Percentiles rank a stretch among this genome's conserved stretches.
Conservation (phyloP, 202 grass and related monocot species). For the Dendrocalamus latiflorus region DNA sequence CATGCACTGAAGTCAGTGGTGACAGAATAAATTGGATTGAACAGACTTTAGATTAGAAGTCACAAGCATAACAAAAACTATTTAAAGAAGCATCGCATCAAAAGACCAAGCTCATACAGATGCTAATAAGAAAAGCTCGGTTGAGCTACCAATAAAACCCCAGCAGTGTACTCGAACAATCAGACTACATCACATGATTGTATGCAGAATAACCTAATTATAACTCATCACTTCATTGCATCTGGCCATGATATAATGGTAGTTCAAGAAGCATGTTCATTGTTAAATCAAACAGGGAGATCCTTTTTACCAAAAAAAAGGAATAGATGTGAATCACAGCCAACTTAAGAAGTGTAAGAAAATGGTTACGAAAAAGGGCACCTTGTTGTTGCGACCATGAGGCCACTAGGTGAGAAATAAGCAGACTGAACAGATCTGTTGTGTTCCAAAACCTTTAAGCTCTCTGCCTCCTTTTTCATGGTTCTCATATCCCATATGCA, state of each 20-base stretch:
- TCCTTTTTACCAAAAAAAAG: slow-evolving; percentile 2
- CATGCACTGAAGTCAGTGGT: not conserved
- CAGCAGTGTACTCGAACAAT: not conserved
- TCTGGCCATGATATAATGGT: not conserved
- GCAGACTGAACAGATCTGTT: slow-evolving; percentile 56
- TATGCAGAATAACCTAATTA: not conserved
- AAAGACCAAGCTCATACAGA: not conserved
- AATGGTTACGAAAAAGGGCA: slow-evolving; percentile 7
- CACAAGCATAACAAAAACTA: not conserved
- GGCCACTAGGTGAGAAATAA: slow-evolving; percentile 84
- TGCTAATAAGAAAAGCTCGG: not conserved
- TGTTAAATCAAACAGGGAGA: slow-evolving; percentile 9
- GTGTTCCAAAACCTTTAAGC: slow-evolving; percentile 50
- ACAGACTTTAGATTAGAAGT: not conserved
- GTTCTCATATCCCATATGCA: slow-evolving; percentile 72
- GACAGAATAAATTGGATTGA: not conserved
- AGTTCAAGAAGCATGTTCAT: not conserved
- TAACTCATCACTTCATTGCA: not conserved
- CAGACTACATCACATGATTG: not conserved
- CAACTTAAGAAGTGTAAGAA: not conserved
- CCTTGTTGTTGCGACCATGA: slow-evolving; percentile 70
- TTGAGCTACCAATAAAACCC: not conserved
- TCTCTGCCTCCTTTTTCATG: slow-evolving; percentile 38
- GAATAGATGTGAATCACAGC: not conserved
- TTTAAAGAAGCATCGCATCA: not conserved